Conservation (phyloP, 163 green algal genomes). For the Scenedesmus sp. region DNA sequence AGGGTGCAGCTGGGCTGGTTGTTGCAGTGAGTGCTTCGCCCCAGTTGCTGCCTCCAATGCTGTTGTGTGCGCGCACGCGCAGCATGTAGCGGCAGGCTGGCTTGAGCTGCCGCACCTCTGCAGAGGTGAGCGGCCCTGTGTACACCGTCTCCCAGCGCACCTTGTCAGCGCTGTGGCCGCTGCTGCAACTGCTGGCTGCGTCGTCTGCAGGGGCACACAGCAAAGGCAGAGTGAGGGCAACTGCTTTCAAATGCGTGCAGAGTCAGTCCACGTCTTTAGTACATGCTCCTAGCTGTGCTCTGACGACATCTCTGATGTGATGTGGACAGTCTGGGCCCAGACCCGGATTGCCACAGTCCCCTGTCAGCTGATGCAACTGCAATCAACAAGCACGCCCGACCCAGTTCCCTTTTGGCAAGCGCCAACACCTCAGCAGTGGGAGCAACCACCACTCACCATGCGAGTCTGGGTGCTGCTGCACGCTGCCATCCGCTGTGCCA, state of each 20-base stretch:
- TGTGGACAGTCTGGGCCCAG: background rate
- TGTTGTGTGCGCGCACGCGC: constrained; percentile 64
- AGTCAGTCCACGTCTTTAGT: background rate
- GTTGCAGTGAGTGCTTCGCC: constrained; percentile 20
- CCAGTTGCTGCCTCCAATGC: constrained; percentile 65
- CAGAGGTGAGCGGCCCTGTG: constrained; percentile 19
- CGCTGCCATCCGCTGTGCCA: background rate
- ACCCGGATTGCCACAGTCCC: background rate
- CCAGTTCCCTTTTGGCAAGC: background rate
- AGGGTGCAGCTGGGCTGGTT: constrained; percentile 62
- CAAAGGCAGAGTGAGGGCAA: background rate
- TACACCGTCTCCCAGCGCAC: constrained; percentile 59
- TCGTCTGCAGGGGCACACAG: constrained; percentile 19
- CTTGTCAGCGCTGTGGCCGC: constrained; percentile 6
- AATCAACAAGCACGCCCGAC: background rate
- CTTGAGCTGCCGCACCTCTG: constrained; percentile 62
- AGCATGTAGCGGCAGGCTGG: constrained; percentile 68
- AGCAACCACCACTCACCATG: background rate
- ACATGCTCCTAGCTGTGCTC: background rate
- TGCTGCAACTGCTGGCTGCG: constrained; percentile 16
- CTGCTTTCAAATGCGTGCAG: background rate
- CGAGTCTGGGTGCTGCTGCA: background rate
- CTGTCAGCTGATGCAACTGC: background rate
- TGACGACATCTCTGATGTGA: background rate
- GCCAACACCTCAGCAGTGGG: background rate